These are phyloP conservation scores for Aspergillus awamori DNA, from an alignment of 2,329 filamentous ascomycete species.

Conservation along the genomic window DNA sequence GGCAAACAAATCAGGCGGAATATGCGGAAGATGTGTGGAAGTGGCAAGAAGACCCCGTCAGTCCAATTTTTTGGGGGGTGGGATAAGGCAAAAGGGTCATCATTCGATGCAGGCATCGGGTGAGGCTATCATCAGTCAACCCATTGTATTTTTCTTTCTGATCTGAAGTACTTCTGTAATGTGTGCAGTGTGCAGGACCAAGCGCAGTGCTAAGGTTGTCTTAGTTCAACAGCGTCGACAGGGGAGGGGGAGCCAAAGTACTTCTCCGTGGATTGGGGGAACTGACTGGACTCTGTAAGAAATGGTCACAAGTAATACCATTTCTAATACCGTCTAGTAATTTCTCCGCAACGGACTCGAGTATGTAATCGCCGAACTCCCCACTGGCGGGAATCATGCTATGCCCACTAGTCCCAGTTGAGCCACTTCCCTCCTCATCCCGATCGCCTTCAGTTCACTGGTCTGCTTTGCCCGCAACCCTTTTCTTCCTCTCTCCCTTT, in stretches of 20 bases:
- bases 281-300: no score
- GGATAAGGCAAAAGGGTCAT: neutral
- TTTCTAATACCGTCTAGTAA: no score
- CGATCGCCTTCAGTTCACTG: conserved; percentile 4
- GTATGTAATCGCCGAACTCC: conserved; percentile 1
- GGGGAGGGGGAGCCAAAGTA: neutral
- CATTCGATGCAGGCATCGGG: neutral
- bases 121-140: neutral
- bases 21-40: neutral
- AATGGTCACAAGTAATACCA: no score
- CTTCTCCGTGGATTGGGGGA: neutral
- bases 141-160: no score
- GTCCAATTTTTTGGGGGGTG: neutral
- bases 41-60: conserved; percentile 2
- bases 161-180: no score
- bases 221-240: neutral
- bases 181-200: neutral
- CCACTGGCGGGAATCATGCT: conserved; percentile 8
- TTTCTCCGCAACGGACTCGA: conserved; percentile 3
- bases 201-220: neutral
- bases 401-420: neutral
- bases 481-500: neutral
- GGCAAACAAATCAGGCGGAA: conserved; percentile 8
- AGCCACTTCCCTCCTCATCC: neutral
- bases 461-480: conserved; percentile 5